Conservation (phyloP, 306 rosid species). For the Alnus rubra region DNA sequence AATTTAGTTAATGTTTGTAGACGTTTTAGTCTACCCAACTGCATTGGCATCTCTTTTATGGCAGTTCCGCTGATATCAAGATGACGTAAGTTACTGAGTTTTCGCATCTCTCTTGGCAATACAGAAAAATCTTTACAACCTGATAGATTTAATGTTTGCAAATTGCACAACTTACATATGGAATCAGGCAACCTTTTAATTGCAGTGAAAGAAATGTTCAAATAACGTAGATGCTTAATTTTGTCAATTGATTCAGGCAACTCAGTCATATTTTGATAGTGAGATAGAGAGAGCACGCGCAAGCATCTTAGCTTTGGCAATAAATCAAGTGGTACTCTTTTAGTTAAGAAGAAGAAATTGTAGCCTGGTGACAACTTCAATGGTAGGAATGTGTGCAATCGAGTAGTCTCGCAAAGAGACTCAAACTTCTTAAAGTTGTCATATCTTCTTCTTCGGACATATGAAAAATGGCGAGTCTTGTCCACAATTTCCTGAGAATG, state of each 20-base stretch:
- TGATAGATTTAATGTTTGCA: slow-evolving; percentile 18
- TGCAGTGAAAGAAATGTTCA: no score
- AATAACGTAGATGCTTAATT: no score
- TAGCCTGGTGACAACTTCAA: neutral
- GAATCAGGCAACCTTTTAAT: slow-evolving; percentile 2
- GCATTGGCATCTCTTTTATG: no score
- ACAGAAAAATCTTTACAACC: no score
- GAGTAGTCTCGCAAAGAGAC: neutral
- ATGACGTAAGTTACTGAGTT: slow-evolving; percentile 22
- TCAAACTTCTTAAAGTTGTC: no score
- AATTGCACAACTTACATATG: slow-evolving; percentile 4
- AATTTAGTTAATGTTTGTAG: no score
- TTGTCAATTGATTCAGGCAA: no score
- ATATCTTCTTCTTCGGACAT: rapidly evolving
- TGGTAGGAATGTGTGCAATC: neutral
- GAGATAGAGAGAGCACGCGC: neutral
- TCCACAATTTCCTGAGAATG: neutral
- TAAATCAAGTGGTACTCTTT: no score
- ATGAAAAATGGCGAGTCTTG: slow-evolving; percentile 15
- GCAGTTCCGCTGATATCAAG: neutral
- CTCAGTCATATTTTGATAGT: no score
- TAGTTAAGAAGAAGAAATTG: no score
- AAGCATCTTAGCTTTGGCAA: neutral
- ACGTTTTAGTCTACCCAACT: no score
- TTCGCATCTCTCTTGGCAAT: slow-evolving; percentile 21